Evolutionary conservation across 176 grass and related monocot species (phyloP).

Genomic region (Phoenix roebelenii): DNA sequence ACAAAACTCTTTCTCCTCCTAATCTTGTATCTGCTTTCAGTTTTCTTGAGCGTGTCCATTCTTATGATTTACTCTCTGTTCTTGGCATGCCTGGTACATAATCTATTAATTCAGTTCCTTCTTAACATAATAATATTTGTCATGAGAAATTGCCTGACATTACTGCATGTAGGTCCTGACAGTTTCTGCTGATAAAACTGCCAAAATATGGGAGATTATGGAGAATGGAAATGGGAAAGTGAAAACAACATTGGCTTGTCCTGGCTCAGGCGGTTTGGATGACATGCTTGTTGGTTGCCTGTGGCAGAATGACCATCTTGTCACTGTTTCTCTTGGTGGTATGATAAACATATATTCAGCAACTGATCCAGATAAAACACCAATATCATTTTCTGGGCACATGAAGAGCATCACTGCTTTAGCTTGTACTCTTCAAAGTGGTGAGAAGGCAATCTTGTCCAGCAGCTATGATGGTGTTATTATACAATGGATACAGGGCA

Average conservation of each 20-base stretch:
- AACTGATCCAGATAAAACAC: constrained; percentile 48
- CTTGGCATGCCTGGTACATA: too few relatives aligned
- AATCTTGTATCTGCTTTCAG: too few relatives aligned
- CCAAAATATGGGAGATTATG: constrained; percentile 91
- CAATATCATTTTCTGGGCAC: constrained; percentile 85
- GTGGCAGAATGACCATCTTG: constrained; percentile 89
- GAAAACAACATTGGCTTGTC: constrained; percentile 56
- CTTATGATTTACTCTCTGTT: too few relatives aligned
- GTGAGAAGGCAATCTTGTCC: constrained; percentile 63
- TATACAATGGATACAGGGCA: constrained; percentile 68
- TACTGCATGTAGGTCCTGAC: constrained; percentile 53
- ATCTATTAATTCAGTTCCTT: too few relatives aligned
- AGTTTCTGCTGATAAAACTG: constrained; percentile 96
- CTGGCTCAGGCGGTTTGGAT: constrained; percentile 81
- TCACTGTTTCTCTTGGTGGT: constrained; percentile 89
- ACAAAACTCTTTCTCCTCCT: too few relatives aligned
- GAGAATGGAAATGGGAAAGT: constrained; percentile 71
- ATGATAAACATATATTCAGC: constrained; percentile 72
- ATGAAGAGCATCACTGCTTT: constrained; percentile 72
- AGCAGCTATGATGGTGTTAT: constrained; percentile 93
- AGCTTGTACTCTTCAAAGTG: constrained; percentile 42
- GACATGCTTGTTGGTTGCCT: constrained; percentile 96
- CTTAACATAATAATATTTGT: too few relatives aligned
- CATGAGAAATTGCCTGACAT: too few relatives aligned
- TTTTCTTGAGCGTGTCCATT: too few relatives aligned